phyloP scores from a whole-genome alignment of 78 protist genomes.

The Emiliania huxleyi region DNA sequence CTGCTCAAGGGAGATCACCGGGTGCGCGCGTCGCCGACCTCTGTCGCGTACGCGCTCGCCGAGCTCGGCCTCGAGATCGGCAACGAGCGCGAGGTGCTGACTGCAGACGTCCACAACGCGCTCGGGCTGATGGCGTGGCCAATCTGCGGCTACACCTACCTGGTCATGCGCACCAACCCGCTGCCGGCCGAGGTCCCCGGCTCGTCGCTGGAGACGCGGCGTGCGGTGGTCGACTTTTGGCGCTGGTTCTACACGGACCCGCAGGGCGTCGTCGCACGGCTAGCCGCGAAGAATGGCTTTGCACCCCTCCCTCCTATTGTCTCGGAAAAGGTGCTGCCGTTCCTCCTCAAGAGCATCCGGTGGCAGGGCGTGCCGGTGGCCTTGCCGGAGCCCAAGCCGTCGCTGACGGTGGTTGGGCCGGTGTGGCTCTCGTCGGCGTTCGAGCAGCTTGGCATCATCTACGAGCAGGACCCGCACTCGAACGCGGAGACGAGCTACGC shows the following conservation, averaged over 20 bases:
- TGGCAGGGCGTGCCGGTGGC: too few species aligned
- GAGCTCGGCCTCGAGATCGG: background rate
- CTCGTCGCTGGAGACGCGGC: background rate
- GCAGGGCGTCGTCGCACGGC: too few species aligned
- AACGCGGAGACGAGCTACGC: too few species aligned
- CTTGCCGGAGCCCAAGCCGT: too few species aligned
- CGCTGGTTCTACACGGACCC: constrained; percentile 3
- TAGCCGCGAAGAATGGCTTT: too few species aligned
- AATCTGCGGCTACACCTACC: background rate
- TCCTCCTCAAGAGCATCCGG: too few species aligned
- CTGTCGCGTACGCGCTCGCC: background rate
- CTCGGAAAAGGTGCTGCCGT: too few species aligned
- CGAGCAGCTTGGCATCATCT: too few species aligned
- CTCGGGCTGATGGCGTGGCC: background rate
- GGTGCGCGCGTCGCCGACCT: background rate
- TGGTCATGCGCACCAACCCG: background rate
- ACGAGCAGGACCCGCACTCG: too few species aligned
- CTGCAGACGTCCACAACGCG: background rate
- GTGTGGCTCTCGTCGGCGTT: too few species aligned
- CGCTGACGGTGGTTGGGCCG: too few species aligned
- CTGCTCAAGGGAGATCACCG: background rate
- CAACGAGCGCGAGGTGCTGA: background rate
- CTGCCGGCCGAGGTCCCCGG: background rate
- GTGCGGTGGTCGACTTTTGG: background rate
- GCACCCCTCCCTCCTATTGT: too few species aligned